Evolutionary conservation across 1,139 yeast species (phyloP), one percentile per base, ranked within the genome.

Genomic region (Suhomyces choctaworum): DNA sequence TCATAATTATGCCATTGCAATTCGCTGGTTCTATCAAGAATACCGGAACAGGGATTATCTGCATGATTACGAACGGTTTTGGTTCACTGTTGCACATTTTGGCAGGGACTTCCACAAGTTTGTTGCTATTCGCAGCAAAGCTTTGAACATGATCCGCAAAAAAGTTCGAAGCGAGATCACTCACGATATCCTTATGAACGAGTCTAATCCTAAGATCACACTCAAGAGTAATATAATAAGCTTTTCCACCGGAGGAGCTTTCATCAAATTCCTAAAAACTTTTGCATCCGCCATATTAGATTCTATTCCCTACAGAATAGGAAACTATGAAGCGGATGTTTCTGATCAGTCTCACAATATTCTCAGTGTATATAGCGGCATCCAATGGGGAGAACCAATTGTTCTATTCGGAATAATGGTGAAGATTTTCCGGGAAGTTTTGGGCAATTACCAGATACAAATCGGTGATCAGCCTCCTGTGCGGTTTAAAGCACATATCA

Each of bases 311-410:
- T 25, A 16, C 14, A 12, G n/a, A 4, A 16, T 6, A 4, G 14
- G 8, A 6, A 10, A 6, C 8, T 8, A 6, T 17, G 6, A 17
- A 7, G 20, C 16, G 8, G 10, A 13, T 24, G 5, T 13, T 24
- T 11, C 24, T 7, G 31, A 27, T 11, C 34, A 32, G 39, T 66
- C 62, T 42, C 56, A 51, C 34, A 56, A 56, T 32, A 37, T 65
- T 9, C 32, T 60, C 8, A 42, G 66, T 22, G 37, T 64, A 4
- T 62, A 62, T 34, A 40, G 60, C 8, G 59, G 58, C 9, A 41
- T 45, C 16, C 45, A 50, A 5, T 51, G 45, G 33, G 67, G 67
- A 1, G 57, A 54, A 32, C 54, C 54, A 0, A 27, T 47, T 25
- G 20, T 60, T 11, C 28, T 59, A 5, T 38, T 49, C 47, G 38